Base-by-base conservation (phyloP, 1,284 basidiomycete species). In the Heliocybe sulcata region DNA sequence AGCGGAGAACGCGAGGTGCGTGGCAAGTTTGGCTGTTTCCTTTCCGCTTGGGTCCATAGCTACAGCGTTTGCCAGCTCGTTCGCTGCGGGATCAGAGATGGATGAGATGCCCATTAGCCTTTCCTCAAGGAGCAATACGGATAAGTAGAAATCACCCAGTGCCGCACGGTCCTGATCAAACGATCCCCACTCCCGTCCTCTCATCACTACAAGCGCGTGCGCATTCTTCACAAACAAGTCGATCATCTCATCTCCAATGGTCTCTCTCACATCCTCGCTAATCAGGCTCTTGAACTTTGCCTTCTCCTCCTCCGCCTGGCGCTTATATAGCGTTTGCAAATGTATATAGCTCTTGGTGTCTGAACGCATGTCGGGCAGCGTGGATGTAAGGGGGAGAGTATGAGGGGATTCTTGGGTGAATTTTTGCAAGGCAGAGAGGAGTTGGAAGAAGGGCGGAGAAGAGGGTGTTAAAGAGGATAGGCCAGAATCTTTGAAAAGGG, bases 301-400 rank as follows among this genome's bases (percentile, higher is more conserved):
- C 61, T 87, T 84, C 65, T 95, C 94, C 51, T 83, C 77, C 33
- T 83, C 77, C 1, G 91, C 83, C 55, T 83, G 81, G 2, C 72
- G 65, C 61, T 87, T 87, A 72, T 94, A 96, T 56, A 94, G 65
- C 27, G 75, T 81, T 65, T 94, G 92, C 23, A 96, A 74, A 33
- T 81, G 76, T 49, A 94, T 85, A 67, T 98, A 99, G 55, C 81
- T 82, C 35, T 75, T 68, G 0, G 95, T 97, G 61, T 89, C 89
- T 2, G 95, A 87, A 68, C 97, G 96, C 92, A 99, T 98, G 71
- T 99, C 96, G 0, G 96, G 96, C 1, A 99, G 75, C 0, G 91
- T 81, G 1, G 83, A 74, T 0, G 80, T 76, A 14, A 87, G 71
- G 0, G 87, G 87, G 14, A 72, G 62, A 4, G 64, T n/a, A 76